Base-by-base conservation (phyloP, 352 stramenopile species). In the Phytophthora cryptogea region DNA sequence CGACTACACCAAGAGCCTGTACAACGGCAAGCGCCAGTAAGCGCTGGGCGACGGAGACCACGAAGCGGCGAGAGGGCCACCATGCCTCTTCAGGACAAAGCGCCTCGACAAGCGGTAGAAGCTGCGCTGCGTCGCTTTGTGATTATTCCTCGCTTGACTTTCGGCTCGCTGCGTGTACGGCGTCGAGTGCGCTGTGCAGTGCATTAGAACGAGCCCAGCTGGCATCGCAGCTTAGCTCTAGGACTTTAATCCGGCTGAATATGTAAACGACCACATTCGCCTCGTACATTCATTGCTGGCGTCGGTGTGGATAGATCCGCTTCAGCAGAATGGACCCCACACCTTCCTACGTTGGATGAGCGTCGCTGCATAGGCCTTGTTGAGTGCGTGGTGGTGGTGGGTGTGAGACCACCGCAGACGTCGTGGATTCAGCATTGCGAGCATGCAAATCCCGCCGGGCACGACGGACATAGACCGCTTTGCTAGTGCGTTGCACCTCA, bases 1-100 rank as follows among this genome's bases (percentile, higher is more conserved):
- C 13, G 96, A 99, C 70, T 95, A 93, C 68, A 61, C 76, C 56
- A 99, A 99, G 80, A 98, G 86, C 68, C 69, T 98, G 68, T 88
- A 86, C 73, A 83, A 94, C 72, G 87, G 87, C 71, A 93, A 95
- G 78, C 72, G 30, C 36, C 48, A 68, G 64, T 76, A 76, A 71
- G 52, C 31, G 26, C 44, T 45, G n/a, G 55, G 32, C 16, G 37
- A 10, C 31, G 41, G 48, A 48, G 37, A 49, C 26, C n/a, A 48
- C 39, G 26, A 66, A 63, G 59, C 64, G 52, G 33, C 33, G 64
- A 69, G 59, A 61, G 41, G 42, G 59, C 48, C 26, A 53, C 27
- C 28, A 45, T 40, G 31, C 49, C 63, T 64, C 47, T 60, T 65
- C 46, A 72, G 33, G 58, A 61, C 46, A 32, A 66, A 68, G 59